phyloP scores from a whole-genome alignment of 768 basidiomycete genomes.

The Rhizopogon vulgaris region DNA sequence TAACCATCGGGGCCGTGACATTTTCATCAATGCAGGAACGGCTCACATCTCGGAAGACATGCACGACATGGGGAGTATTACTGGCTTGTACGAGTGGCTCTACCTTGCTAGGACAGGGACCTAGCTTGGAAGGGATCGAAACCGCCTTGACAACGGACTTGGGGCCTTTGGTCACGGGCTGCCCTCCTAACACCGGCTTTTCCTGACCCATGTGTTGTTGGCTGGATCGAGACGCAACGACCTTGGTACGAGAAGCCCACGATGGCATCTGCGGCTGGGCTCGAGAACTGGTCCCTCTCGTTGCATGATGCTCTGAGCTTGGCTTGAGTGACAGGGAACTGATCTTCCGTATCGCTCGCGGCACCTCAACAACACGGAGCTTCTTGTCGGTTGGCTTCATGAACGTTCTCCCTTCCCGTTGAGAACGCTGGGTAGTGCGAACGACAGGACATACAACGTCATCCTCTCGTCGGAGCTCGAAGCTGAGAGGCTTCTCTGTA shows the following conservation, averaged over 20 bases:
- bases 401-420: not conserved
- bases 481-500: not conserved
- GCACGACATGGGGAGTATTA: no score
- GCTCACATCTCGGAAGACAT: no score
- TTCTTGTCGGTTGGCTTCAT: not conserved
- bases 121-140: not conserved
- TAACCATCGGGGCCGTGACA: no score
- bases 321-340: no score
- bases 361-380: constrained; percentile 3
- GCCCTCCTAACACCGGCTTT: constrained; percentile 3
- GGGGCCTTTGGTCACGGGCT: not conserved
- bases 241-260: not conserved
- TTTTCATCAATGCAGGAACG: no score
- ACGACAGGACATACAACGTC: not conserved
- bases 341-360: no score
- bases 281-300: not conserved
- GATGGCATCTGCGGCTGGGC: not conserved
- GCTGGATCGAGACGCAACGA: not conserved
- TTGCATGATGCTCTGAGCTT: constrained; percentile 17
- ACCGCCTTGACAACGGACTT: not conserved
- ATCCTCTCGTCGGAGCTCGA: not conserved
- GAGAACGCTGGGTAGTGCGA: constrained; percentile 1
- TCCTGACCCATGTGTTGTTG: not conserved
- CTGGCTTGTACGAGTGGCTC: no score
- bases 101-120: no score